Base-by-base conservation (phyloP, 441 rosid species). In the Brassica balearica region DNA sequence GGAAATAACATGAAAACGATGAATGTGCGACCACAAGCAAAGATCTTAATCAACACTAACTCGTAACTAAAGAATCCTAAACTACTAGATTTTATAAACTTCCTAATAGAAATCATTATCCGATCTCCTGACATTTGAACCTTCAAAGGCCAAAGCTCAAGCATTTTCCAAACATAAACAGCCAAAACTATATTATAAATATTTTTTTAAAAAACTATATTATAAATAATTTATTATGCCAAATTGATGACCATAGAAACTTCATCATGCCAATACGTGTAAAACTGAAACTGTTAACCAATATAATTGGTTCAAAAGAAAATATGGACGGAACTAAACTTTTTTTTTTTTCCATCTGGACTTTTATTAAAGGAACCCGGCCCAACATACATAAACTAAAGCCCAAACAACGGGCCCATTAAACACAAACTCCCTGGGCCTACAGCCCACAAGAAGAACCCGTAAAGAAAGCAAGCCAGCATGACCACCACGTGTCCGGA, bases 261-360 rank as follows among this genome's bases (percentile, higher is more conserved):
- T n/a, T 51, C 23, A 14, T 48, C 23, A 69, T 51, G 61, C 11
- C 14, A 48, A 53, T 48, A 68, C 60, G 72, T 59, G 64, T 23
- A 27, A n/a, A 32, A 68, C 11, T 69, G 25, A 69, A 69, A 5
- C 12, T 69, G 62, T 27, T 69, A 53, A 8, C 43, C 25, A 53
- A 23, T 23, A 23, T 23, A 32, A 32, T 32, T 32, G 38, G 2
- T 23, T 7, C 59, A 10, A 5, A 2, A 8, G 17, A 22, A 8
- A 20, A 59, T 0, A 55, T 29, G 8, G 63, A 69, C 11, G 14
- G 43, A 25, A 25, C 25, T 2, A 38, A 60, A 12, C 2, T 69
- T 59, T n/a, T n/a, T n/a, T n/a, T n/a, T n/a, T n/a, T n/a, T n/a
- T n/a, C n/a, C n/a, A n/a, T n/a, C n/a, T n/a, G n/a, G n/a, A n/a